Base-by-base conservation (phyloP, 116 monocot genomes). In the Dioscorea cayenensis region DNA sequence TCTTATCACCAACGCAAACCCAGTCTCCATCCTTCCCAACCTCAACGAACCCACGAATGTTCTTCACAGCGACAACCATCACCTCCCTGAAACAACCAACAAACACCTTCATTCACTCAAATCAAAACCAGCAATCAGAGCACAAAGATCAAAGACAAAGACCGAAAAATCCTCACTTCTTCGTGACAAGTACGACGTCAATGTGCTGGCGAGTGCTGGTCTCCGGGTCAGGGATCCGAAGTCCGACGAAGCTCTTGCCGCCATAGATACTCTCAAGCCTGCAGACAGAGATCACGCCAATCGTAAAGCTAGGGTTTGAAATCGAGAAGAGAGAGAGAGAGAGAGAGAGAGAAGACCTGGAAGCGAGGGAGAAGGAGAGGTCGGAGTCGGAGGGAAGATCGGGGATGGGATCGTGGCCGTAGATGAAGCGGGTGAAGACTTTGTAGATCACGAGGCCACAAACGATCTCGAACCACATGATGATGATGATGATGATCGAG, bases 201-300 rank as follows among this genome's bases (percentile, higher is more conserved):
- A 97, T 80, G 76, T 84, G 86, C 78, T 76, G 86, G 64, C 89
- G 78, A n/a, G 71, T 23, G 19, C 86, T 84, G 27, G 83, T 74
- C 22, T 97, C 90, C 2, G 84, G 79, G 66, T 97, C 97, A 36
- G 97, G 97, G 20, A 97, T 97, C 60, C 97, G 82, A 5, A 97
- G 88, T 18, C 93, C 97, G 4, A 97, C 93, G 74, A 82, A 93
- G 25, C 90, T 84, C 71, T 86, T 90, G 22, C 93, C 93, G 7
- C 86, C 90, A 49, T 84, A 84, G 36, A 84, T 29, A 69, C 79
- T 90, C 88, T 97, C 97, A 65, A 97, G 66, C 72, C 97, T 95
- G 66, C 22, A 70, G 19, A 71, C 6, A 22, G 28, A 3, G 21
- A 20, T 32, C 32, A 32, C 32, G 32, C 32, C 32, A 65, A 16